phyloP scores from a whole-genome alignment of 495 filamentous ascomycete genomes.

The Penicillium subrubescens region DNA sequence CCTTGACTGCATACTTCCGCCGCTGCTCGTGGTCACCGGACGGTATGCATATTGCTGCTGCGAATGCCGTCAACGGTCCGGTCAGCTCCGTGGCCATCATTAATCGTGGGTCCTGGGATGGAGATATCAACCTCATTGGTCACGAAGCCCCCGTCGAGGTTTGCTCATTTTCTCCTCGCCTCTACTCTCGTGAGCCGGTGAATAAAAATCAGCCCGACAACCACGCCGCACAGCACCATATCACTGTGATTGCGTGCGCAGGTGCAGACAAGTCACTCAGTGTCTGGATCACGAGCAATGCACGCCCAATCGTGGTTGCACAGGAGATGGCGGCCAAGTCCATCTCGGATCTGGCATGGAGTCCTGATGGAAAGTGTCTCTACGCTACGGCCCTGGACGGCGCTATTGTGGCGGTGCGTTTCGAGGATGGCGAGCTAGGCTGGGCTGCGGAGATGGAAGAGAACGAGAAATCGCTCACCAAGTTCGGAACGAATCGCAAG shows the following conservation, averaged over 20 bases:
- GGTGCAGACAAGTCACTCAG: slow-evolving; percentile 95
- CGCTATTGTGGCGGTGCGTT: slow-evolving; percentile 73
- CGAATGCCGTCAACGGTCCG: slow-evolving; percentile 94
- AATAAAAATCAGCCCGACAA: slow-evolving; percentile 45
- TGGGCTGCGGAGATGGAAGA: slow-evolving; percentile 76
- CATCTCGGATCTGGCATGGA: slow-evolving; percentile 93
- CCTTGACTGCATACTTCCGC: slow-evolving; percentile 94
- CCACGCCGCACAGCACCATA: slow-evolving; percentile 51
- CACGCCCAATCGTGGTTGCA: slow-evolving; percentile 82
- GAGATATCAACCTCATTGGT: slow-evolving; percentile 95
- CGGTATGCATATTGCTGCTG: slow-evolving; percentile 93
- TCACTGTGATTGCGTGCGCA: slow-evolving; percentile 94
- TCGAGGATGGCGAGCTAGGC: slow-evolving; percentile 73
- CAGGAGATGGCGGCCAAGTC: slow-evolving; percentile 88
- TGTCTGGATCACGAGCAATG: slow-evolving; percentile 95
- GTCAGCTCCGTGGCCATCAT: slow-evolving; percentile 97
- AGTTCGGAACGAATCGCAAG: slow-evolving; percentile 84
- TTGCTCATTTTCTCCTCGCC: slow-evolving; percentile 90
- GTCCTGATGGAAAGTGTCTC: slow-evolving; percentile 83
- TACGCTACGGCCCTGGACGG: slow-evolving; percentile 88
- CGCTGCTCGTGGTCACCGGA: slow-evolving; percentile 97
- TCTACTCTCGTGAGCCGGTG: slow-evolving; percentile 75
- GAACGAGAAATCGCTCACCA: slow-evolving; percentile 88
- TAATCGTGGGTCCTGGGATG: slow-evolving; percentile 88
- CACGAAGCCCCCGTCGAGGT: slow-evolving; percentile 97